Base-by-base conservation (phyloP, 768 basidiomycete species). In the Xerocomus brunneocitrinus region DNA sequence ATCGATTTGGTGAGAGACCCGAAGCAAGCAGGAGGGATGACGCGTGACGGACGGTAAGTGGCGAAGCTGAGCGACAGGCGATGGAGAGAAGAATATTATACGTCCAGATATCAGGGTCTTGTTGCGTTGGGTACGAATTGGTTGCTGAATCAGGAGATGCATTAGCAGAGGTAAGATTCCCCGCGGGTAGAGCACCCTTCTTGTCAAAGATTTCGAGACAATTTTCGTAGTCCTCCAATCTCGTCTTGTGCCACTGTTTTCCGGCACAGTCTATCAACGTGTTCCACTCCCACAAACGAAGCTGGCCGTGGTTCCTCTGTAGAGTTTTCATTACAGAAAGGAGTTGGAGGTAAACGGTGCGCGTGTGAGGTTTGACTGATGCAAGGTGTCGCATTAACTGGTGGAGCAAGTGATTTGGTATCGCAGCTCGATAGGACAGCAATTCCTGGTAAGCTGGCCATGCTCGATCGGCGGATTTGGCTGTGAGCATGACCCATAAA, bases 231-330 rank as follows among this genome's bases (percentile, higher is more conserved):
- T 89, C 83, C 53, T 77, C 77, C 47, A 72, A 55, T 27, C 73
- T 69, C 39, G 81, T 79, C 64, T 77, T 82, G 52, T 87, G 77
- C 72, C 78, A 82, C 3, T 87, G 85, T 54, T 77, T 79, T 14
- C 83, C 88, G 0, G 84, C 82, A 62, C 74, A 76, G 59, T 85
- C 77, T 54, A 91, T 79, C 42, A 92, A 75, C 8, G 80, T 73
- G 63, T 91, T 91, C 87, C 89, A 91, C 65, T 90, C 81, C 76
- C 81, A 82, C n/a, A 71, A 60, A 57, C 79, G 73, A 31, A 89
- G 66, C 10, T 51, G 70, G 24, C 82, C 85, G 12, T 81, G 83
- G n/a, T 71, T 73, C 22, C 68, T 69, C 53, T 77, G 80, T 38
- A 91, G 71, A 41, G 74, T 76, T 40, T 77, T 77, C 56, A 90